phyloP scores from a whole-genome alignment of 768 basidiomycete genomes.

The Phylloporus sp. region DNA sequence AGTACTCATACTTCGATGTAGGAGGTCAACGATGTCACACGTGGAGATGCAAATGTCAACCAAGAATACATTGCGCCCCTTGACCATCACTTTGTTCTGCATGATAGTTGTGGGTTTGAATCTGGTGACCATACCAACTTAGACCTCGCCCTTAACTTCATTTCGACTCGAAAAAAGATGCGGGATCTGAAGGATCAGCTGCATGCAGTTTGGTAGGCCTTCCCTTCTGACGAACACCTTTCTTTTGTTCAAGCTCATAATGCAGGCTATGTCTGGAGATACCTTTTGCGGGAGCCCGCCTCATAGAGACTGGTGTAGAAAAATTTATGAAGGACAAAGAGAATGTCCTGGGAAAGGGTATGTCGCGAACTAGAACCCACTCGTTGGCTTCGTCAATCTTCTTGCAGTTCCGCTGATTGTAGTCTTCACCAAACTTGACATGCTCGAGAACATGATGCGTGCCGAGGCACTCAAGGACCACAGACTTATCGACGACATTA shows the following conservation, averaged over 20 bases:
- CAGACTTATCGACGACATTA: not conserved
- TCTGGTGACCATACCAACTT: not conserved
- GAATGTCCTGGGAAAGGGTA: slow-evolving; percentile 6
- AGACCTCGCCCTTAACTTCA: not conserved
- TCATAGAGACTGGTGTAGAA: not conserved
- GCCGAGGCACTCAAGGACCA: not conserved
- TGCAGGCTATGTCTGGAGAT: not conserved
- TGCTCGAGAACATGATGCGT: not conserved
- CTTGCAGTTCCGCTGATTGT: slow-evolving; percentile 3
- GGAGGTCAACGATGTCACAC: not conserved
- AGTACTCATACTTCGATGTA: not conserved
- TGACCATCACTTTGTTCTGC: not conserved
- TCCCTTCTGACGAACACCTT: not conserved
- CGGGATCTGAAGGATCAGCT: not conserved
- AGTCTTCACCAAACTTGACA: slow-evolving; percentile 8
- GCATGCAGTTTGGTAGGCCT: not conserved
- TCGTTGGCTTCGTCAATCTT: not conserved
- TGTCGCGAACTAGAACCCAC: not conserved
- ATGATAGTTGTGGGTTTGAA: not conserved
- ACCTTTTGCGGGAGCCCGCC: not conserved
- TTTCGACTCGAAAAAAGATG: not conserved
- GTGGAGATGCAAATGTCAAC: not conserved
- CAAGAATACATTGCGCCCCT: not conserved
- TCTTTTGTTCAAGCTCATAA: not conserved
- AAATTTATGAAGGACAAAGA: not conserved